Base-by-base conservation (phyloP, 2,329 filamentous ascomycete genomes). In the Fusarium protoensiforme region DNA sequence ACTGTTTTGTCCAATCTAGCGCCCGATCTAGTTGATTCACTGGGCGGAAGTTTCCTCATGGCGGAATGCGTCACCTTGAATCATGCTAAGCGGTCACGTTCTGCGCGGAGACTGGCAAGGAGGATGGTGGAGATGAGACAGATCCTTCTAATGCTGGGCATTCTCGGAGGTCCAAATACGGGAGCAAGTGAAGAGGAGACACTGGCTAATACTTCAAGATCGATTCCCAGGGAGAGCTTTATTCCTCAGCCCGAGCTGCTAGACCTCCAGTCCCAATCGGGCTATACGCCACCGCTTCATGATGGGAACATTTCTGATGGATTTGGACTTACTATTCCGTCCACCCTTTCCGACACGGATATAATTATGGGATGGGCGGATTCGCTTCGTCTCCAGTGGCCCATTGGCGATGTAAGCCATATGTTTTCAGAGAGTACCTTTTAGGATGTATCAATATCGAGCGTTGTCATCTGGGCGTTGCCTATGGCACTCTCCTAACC, bases 341-440 rank as follows among this genome's bases (percentile, higher is more conserved):
- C 43, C 24, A 29, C 43, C 18, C 16, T 48, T 10, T 10, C 61
- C 7, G 69, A 72, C 11, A 72, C 72, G 35, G 65, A 72, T 2
- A 58, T 72, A n/a, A 62, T 57, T 2, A 72, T 72, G 29, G 65
- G 54, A 2, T 72, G 69, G 69, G 59, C 69, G n/a, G 69, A 72
- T 33, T 66, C 69, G 8, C 24, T 73, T 11, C 41, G 65, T 1
- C 38, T 72, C 5, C 69, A 72, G 22, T 72, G 69, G 69, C 69
- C 69, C 3, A 61, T 72, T 11, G 69, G 69, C 1, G 69, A 72
- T 24, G 69, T 73, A 5, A 73, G 69, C 14, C 69, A 72, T 35
- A 73, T 72, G 69, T 72, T 72, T 46, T 66, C 69, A 3, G 69
- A 72, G 43, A 66, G 43, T 18, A 74, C 66, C 1, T 71, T 71